Evolutionary conservation across 139 green algal species (phyloP).

Genomic region (Volvox reticuliferus): DNA sequence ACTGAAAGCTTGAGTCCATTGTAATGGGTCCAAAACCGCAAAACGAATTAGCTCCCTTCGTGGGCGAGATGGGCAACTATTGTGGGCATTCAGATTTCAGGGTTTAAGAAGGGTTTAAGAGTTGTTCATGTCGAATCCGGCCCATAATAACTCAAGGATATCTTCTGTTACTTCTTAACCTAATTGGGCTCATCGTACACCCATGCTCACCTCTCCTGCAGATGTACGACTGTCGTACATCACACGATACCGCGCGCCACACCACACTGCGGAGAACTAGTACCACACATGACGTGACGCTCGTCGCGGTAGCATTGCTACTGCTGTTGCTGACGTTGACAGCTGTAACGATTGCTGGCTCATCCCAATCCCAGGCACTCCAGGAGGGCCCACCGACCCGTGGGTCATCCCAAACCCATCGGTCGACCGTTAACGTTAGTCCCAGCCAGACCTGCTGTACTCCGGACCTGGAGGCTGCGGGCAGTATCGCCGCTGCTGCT

Average conservation of each 20-base stretch:
- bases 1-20: no score
- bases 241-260: background rate
- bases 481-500: conserved; percentile 7
- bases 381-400: background rate
- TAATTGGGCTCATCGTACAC: no score
- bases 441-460: conserved; percentile 22
- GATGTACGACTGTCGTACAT: background rate
- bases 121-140: no score
- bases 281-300: background rate
- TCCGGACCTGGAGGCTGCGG: background rate
- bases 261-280: background rate
- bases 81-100: no score
- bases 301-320: background rate
- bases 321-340: background rate
- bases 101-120: no score
- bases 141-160: no score
- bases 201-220: background rate
- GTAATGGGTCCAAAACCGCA: no score
- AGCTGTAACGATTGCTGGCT: background rate
- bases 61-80: no score
- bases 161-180: no score
- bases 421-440: background rate
- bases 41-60: no score
- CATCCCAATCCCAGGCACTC: conserved; percentile 2
- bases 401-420: conserved; percentile 28